Conservation (phyloP, 805 yeast genomes). For the Helenozyma rhizophorensis region DNA sequence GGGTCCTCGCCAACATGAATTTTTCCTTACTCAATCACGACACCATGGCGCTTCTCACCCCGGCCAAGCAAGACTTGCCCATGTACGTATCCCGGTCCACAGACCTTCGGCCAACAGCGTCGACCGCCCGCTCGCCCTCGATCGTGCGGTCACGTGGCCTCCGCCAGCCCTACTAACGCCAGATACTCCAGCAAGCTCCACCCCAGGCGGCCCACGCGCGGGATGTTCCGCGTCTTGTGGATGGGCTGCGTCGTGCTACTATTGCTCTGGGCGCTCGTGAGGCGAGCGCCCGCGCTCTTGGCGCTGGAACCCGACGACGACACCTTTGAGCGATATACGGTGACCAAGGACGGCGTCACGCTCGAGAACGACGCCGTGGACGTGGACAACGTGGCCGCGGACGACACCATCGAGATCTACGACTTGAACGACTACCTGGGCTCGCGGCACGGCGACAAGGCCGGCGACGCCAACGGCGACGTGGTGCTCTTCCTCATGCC, state of each 20-base stretch:
- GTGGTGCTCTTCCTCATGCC: constrained; percentile 70
- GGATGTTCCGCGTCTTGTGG: constrained; percentile 5
- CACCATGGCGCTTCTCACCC: background rate
- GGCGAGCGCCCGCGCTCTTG: constrained; percentile 1
- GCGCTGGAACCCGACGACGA: constrained; percentile 3
- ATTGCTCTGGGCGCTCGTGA: constrained; percentile 5
- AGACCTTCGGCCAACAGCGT: too few species aligned
- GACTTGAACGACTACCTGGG: constrained; percentile 61
- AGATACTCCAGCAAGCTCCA: constrained; percentile 8
- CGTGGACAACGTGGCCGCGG: constrained; percentile 1
- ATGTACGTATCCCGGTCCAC: constrained; percentile 22
- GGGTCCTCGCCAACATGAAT: too few species aligned
- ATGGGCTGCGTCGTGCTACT: constrained; percentile 8
- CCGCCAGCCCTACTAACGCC: constrained; percentile 4
- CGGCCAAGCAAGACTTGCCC: constrained; percentile 43
- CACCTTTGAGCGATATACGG: constrained; percentile 23
- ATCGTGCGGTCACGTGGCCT: too few species aligned
- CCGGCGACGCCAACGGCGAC: constrained; percentile 37
- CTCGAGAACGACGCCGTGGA: constrained; percentile 4
- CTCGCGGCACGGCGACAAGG: constrained; percentile 24
- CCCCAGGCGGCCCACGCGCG: constrained; percentile 11
- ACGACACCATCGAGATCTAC: constrained; percentile 51
- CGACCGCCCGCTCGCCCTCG: too few species aligned
- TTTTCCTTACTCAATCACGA: too few species aligned
- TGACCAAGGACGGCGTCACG: constrained; percentile 28